These are phyloP conservation scores for Corchorus olitorius DNA, from an alignment of 345 rosid species.

Conservation along the genomic window DNA sequence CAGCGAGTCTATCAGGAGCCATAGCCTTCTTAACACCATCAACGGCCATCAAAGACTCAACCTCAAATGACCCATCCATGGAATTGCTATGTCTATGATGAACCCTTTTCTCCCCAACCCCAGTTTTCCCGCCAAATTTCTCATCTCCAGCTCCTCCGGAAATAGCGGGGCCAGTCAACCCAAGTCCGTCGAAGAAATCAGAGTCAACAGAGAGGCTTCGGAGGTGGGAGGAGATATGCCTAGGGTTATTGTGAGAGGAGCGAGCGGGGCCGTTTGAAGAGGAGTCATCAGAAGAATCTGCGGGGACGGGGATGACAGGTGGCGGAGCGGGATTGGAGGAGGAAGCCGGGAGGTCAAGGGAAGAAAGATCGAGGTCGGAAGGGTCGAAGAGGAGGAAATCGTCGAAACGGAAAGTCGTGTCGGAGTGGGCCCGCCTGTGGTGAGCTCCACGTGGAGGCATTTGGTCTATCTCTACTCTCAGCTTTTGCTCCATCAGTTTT, in stretches of 20 bases:
- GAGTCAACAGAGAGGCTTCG: conserved; percentile 95
- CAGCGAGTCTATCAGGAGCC: conserved; percentile 83
- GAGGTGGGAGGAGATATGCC: conserved; percentile 50
- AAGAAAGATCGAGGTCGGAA: conserved; percentile 78
- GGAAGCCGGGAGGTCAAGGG: conserved; percentile 47
- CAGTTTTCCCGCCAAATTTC: conserved; percentile 40
- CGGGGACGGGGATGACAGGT: conserved; percentile 39
- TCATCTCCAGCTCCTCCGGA: conserved; percentile 35
- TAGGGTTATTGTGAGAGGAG: conserved; percentile 32
- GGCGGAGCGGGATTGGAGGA: conserved; percentile 16
- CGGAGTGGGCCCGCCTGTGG: conserved; percentile 94
- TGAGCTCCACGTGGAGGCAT: conserved; percentile 47
- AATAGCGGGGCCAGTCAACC: conserved; percentile 28
- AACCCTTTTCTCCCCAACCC: conserved; percentile 47
- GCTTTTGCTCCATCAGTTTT: conserved; percentile 11
- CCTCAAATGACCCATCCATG: conserved; percentile 79
- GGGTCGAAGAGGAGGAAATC: conserved; percentile 87
- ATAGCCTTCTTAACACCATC: conserved; percentile 78
- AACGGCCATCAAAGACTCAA: conserved; percentile 49
- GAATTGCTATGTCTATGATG: conserved; percentile 76
- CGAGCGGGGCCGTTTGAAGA: conserved; percentile 47
- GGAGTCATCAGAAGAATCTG: conserved; percentile 68
- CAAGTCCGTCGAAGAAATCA: conserved; percentile 65
- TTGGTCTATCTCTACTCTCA: conserved; percentile 44
- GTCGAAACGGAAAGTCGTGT: conserved; percentile 83